Base-by-base conservation (phyloP, 441 rosid species). In the Gossypium lobatum region DNA sequence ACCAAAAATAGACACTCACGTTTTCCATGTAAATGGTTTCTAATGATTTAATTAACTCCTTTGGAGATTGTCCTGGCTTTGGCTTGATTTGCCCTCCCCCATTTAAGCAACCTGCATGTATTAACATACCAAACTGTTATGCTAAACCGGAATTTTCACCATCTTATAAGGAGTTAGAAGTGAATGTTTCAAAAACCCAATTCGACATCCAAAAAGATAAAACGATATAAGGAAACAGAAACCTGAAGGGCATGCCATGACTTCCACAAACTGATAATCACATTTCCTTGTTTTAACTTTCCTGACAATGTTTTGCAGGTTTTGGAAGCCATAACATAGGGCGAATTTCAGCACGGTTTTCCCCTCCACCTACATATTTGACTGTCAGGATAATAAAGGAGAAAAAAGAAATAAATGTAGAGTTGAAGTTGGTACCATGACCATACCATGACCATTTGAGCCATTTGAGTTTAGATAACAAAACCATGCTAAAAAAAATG, bases 241-340 rank as follows among this genome's bases (percentile, higher is more conserved):
- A 93, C 98, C 99, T 85, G 99, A 80, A 78, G 99, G 99, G 70
- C 98, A 95, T 10, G 98, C 99, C 99, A 93, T 95, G 77, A 95
- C 88, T 89, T 95, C 98, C 79, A 95, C 96, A 73, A 83, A 95
- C 31, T 95, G 93, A 82, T 90, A 93, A 74, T 93, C 98, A 71
- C 98, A 91, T 80, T 84, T 91, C 59, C 20, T 67, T 55, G 79
- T 90, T 82, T 93, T 93, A 34, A 93, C 79, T 83, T 85, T 91
- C 75, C 97, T 81, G n/a, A 95, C 96, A 21, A 93, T 76, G 58
- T 95, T 95, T 82, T 93, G 99, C 77, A 95, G 86, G 80, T 95
- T 95, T 76, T 81, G 91, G 88, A 90, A 93, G 81, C 99, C 99
- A 79, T 95, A 90, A 78, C 99, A 95, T 31, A 80, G 57, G 14